Base-by-base conservation (phyloP, 2,329 filamentous ascomycete species). In the Neopestalotiopsis clavispora region DNA sequence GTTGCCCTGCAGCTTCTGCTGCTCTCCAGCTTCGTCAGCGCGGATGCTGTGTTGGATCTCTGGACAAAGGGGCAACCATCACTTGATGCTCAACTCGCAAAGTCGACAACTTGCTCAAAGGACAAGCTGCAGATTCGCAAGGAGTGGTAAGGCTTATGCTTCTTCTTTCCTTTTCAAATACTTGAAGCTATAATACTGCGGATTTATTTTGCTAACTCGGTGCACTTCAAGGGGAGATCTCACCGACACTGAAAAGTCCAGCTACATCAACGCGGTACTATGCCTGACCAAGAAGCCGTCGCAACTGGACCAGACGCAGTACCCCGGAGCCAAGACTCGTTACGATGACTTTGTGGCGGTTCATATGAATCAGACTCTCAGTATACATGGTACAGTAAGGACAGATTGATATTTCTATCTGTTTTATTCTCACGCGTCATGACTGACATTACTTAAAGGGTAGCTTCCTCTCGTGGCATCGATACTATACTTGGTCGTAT, bases 321-420 rank as follows among this genome's bases (percentile, higher is more conserved):
- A 69, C 10, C 71, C 75, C 12, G 75, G 74, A 13, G 74, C 70
- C 10, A 69, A 67, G 58, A 72, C 67, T n/a, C 71, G 73, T 7
- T 77, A 72, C 62, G 75, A 77, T 57, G 75, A 77, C 69, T 77
- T 75, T 56, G 71, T 74, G 17, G 75, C 70, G 58, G 69, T 71
- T 6, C 75, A 77, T 70, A 74, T 76, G 57, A 68, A 71, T 30
- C 68, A 68, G 65, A 73, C 74, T 13, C 59, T 56, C 23, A 65
- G 57, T 3, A 73, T 77, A 13, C 73, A 76, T 70, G 74, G 68
- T 69, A 71, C 73, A 1, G 70, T 72, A 60, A 28, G 23, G 23
- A 28, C 23, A 28, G 23, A 28, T 4, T 23, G 4, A 23, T 40
- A 28, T 23, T 10, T 59, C 23, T 17, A 62, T 69, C 38, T 30